Evolutionary conservation across 352 stramenopile genomes (phyloP).

Genomic region (Phytopythium oedochilum): DNA sequence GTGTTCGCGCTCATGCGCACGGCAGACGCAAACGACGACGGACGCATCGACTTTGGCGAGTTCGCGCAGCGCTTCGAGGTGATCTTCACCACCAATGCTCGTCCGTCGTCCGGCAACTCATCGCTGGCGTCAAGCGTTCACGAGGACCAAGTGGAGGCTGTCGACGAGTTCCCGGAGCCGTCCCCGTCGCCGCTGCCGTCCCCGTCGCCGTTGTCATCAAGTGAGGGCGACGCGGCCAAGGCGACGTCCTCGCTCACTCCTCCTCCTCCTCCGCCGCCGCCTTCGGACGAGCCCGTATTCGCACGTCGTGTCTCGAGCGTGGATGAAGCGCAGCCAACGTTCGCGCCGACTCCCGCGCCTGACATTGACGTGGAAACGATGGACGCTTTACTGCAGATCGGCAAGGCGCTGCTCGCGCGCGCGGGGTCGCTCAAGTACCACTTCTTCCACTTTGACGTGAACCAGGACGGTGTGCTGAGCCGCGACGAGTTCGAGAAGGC

Average conservation of each 20-base stretch:
- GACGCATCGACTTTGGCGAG: conserved; percentile 89
- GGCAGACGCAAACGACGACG: conserved; percentile 90
- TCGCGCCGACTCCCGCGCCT: conserved; percentile 41
- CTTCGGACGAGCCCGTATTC: conserved; percentile 25
- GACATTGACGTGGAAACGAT: conserved; percentile 83
- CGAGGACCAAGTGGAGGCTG: conserved; percentile 1
- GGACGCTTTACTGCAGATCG: conserved; percentile 69
- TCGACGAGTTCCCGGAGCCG: conserved; percentile 2
- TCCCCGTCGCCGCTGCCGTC: conserved; percentile 1
- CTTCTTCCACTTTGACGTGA: conserved; percentile 83
- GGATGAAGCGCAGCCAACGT: conserved; percentile 53
- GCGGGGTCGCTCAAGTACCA: conserved; percentile 77
- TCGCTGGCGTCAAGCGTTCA: conserved; percentile 2
- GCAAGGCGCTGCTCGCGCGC: conserved; percentile 68
- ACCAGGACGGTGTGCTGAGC: conserved; percentile 78
- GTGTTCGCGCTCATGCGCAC: conserved; percentile 93
- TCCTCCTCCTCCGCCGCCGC: background rate
- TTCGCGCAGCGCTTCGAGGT: conserved; percentile 90
- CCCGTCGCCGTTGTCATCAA: background rate
- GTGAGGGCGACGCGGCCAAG: conserved; percentile 1
- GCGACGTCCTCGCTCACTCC: background rate
- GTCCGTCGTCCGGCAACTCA: conserved; percentile 3
- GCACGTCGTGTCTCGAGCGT: conserved; percentile 47
- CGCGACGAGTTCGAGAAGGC: conserved; percentile 73
- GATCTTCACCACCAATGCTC: conserved; percentile 72